A percentile compares a stretch with the other conserved stretches of the same genome.
These are phyloP conservation scores for Colletotrichum godetiae DNA, from an alignment of 2,329 filamentous ascomycete species.

Conservation along the genomic window DNA sequence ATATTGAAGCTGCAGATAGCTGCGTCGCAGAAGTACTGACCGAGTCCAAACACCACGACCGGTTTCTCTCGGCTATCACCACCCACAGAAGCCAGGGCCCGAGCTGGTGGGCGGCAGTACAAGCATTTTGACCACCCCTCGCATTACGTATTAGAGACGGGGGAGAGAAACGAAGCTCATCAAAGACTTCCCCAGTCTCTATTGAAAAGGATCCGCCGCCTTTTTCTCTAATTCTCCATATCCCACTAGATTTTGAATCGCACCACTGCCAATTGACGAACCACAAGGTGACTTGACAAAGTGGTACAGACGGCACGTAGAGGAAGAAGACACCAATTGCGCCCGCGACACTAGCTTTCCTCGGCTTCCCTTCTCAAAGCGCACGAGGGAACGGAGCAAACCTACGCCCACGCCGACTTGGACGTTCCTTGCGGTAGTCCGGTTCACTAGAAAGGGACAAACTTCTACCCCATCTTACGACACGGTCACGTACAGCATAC, in stretches of 20 bases:
- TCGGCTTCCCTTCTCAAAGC: background rate
- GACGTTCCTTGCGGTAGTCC: background rate
- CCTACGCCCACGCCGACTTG: background rate
- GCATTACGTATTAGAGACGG: slow-evolving; percentile 30
- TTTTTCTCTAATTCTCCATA: background rate
- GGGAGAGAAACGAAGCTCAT: background rate
- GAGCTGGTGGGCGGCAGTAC: slow-evolving; percentile 23
- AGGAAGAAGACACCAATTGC: slow-evolving; percentile 1
- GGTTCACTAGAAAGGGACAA: background rate
- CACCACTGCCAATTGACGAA: slow-evolving; percentile 6
- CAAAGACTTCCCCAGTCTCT: background rate
- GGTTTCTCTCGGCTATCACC: slow-evolving; percentile 38
- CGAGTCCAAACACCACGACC: slow-evolving; percentile 10
- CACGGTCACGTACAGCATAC: background rate
- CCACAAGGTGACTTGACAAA: background rate
- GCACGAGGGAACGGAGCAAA: background rate
- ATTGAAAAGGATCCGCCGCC: slow-evolving; percentile 17
- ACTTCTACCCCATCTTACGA: background rate
- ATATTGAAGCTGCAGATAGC: fast-evolving
- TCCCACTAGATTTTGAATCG: background rate
- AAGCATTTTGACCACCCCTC: slow-evolving; percentile 6
- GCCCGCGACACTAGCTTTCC: background rate
- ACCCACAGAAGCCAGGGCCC: slow-evolving; percentile 26
- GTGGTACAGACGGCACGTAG: background rate
- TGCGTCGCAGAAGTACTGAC: background rate